Percentiles rank a stretch among this genome's conserved stretches.
These are phyloP conservation scores for Vitis hybrid DNA, from an alignment of 177 flowering plant species.

Conservation along the genomic window DNA sequence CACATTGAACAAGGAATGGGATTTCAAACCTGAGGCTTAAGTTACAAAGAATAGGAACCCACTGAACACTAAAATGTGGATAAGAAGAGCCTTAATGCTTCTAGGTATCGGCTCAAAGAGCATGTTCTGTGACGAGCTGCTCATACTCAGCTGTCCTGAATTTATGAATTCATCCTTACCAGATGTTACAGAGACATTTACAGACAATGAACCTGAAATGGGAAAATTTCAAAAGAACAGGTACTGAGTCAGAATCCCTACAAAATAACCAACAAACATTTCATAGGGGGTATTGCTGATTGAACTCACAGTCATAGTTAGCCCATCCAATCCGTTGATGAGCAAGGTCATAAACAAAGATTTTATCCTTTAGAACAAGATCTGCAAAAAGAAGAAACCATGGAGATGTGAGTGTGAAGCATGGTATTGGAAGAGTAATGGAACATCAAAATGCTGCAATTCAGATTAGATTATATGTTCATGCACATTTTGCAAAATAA, in stretches of 20 bases:
- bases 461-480: neutral
- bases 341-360: slow-evolving; percentile 44
- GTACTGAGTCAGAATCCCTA: too few relatives aligned
- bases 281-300: too few relatives aligned
- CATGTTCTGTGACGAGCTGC: slow-evolving; percentile 38
- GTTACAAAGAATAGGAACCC: slow-evolving; percentile 33
- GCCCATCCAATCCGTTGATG: slow-evolving; percentile 49
- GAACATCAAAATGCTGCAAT: neutral
- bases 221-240: neutral
- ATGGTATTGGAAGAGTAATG: neutral
- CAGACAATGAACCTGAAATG: slow-evolving; percentile 69
- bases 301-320: slow-evolving; percentile 45
- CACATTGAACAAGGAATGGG: slow-evolving; percentile 13
- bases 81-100: slow-evolving; percentile 20
- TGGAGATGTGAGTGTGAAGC: neutral
- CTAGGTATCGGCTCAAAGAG: slow-evolving; percentile 20
- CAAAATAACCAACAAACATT: too few relatives aligned
- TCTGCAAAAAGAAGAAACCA: slow-evolving; percentile 28
- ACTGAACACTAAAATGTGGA: slow-evolving; percentile 16
- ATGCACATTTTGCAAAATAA: neutral
- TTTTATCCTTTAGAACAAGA: slow-evolving; percentile 51
- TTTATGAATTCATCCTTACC: slow-evolving; percentile 54
- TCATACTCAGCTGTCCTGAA: slow-evolving; percentile 57
- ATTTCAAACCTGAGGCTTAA: slow-evolving; percentile 1
- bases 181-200: slow-evolving; percentile 68